Base-by-base conservation (phyloP, 257 asterid species). In the Capsicum chinense region DNA sequence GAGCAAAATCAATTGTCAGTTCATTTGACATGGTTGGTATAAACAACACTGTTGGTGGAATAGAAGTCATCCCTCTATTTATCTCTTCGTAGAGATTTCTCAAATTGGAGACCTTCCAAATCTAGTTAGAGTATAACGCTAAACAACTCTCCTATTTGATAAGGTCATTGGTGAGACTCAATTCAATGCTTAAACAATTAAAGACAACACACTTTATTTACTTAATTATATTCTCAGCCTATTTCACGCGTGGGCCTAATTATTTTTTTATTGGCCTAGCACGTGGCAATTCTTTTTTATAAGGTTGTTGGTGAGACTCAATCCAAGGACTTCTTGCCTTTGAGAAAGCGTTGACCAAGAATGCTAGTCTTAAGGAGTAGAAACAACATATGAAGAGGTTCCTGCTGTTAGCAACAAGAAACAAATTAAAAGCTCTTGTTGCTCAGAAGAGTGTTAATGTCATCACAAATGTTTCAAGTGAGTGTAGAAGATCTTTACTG, bases 291-390 rank as follows among this genome's bases (percentile, higher is more conserved):
- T 21, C 0, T 21, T 21, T 21, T 21, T 21, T 0, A 21, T 21
- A 21, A 21, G 0, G 21, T 21, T 21, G 21, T 21, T 21, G 21
- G 21, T 21, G 21, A 21, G 21, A 21, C 21, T 21, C 21, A 21
- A 21, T 21, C 21, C 21, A 21, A 21, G 21, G 21, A 21, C 89
- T 96, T 68, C 91, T 82, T 71, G 97, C 98, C 79, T 94, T 93
- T 71, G 97, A 96, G 89, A 98, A 94, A 84, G 97, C 97, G 80
- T 88, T 96, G 88, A 86, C 91, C 15, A 96, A 93, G 92, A 93
- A 96, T 0, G 89, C 93, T 85, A 96, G 99, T 85, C 91, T 97
- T 14, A 93, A 93, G 91, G 99, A 96, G 85, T 98, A 96, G 86
- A 96, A 93, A 89, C 97, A 92, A 84, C 97, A 90, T 81, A 90